Conservation (phyloP, 768 basidiomycete species). For the Obba rivulosa region DNA sequence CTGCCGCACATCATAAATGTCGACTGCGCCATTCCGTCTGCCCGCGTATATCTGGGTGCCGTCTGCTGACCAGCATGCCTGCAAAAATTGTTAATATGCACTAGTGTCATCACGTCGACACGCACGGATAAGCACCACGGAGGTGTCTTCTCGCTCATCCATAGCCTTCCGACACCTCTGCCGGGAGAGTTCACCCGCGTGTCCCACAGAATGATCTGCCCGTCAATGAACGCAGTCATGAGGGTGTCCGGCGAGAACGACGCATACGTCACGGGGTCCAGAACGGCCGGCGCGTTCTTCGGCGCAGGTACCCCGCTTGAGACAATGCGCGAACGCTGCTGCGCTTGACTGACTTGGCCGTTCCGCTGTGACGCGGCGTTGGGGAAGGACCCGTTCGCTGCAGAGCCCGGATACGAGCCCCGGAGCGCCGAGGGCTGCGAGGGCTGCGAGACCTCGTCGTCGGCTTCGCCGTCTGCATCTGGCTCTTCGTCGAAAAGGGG, state of each 20-base stretch:
- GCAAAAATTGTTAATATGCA: conserved; percentile 4
- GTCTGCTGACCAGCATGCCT: conserved; percentile 95
- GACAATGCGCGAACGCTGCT: conserved; percentile 3
- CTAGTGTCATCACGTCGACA: conserved; percentile 8
- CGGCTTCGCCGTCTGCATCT: conserved; percentile 45
- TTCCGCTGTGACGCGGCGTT: background rate
- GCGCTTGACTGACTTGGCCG: background rate
- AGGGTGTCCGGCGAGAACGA: conserved; percentile 77
- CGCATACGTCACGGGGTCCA: conserved; percentile 55
- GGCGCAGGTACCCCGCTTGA: conserved; percentile 29
- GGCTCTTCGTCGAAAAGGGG: conserved; percentile 88
- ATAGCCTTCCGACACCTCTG: conserved; percentile 74
- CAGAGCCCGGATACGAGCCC: no score
- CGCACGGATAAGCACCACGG: conserved; percentile 95
- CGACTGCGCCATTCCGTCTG: conserved; percentile 82
- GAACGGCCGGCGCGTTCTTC: conserved; percentile 71
- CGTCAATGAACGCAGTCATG: conserved; percentile 88
- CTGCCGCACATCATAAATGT: conserved; percentile 92
- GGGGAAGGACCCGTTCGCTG: background rate
- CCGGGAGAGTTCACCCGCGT: conserved; percentile 61
- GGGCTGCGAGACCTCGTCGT: conserved; percentile 1
- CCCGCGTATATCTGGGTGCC: conserved; percentile 89
- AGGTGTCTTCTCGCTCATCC: conserved; percentile 88
- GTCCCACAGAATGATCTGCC: conserved; percentile 91
- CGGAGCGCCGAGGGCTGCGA: background rate